A percentile compares a stretch with the other conserved stretches of the same genome.
These are phyloP conservation scores for Aspergillus bombycis DNA, from an alignment of 2,329 filamentous ascomycete genomes.

Conservation along the genomic window DNA sequence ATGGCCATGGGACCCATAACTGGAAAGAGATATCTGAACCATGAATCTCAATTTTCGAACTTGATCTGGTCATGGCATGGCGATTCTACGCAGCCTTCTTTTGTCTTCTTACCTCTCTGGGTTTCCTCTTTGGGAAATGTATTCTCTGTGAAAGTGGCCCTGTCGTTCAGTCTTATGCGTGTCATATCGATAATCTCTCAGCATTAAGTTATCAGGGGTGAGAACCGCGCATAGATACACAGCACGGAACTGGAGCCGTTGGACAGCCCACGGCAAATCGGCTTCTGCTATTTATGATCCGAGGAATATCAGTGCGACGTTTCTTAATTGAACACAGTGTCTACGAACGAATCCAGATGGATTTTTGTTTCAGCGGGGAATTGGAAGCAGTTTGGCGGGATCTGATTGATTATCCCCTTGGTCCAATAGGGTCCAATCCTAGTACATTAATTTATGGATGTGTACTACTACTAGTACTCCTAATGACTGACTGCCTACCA, in stretches of 20 bases:
- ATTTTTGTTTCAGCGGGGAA: background rate
- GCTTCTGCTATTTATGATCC: background rate
- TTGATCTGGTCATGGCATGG: background rate
- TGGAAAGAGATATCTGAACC: background rate
- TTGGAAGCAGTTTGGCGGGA: background rate
- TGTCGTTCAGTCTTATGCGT: background rate
- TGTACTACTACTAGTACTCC: background rate
- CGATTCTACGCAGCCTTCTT: background rate
- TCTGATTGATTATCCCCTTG: background rate
- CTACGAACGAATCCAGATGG: background rate
- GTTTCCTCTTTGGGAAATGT: background rate
- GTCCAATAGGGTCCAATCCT: background rate
- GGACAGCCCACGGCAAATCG: background rate
- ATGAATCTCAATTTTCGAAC: background rate
- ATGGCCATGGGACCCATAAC: background rate
- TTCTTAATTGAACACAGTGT: too few relatives aligned
- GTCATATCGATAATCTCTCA: background rate
- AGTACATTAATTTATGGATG: background rate
- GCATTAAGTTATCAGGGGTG: background rate
- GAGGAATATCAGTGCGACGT: background rate
- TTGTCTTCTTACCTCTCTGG: background rate
- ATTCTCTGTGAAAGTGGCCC: background rate
- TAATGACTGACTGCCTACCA: background rate
- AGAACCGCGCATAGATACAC: background rate
- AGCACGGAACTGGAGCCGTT: background rate